Evolutionary conservation across 352 stramenopile species (phyloP).

Genomic region (Ophiocytium majus): DNA sequence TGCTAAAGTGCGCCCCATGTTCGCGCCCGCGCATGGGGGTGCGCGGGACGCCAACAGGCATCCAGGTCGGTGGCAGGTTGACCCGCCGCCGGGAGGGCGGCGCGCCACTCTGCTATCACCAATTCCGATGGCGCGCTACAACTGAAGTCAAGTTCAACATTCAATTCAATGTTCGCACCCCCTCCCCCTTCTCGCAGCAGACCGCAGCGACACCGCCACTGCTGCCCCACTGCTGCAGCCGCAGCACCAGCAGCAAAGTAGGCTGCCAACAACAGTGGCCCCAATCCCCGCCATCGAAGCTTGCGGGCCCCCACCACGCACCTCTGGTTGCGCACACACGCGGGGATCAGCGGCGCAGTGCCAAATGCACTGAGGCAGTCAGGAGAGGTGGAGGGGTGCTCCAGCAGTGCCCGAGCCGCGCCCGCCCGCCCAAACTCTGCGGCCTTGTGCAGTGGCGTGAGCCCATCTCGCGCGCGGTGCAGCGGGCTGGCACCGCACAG

Average conservation of each 20-base stretch:
- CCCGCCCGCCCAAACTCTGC: slow-evolving; percentile 1
- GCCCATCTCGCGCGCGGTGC: background rate
- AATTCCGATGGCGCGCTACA: too few relatives aligned
- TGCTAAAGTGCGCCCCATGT: background rate
- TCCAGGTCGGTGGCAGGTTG: too few relatives aligned
- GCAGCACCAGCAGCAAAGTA: background rate
- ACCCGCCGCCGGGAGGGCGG: too few relatives aligned
- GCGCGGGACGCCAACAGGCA: too few relatives aligned
- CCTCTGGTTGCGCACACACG: background rate
- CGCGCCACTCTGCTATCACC: too few relatives aligned
- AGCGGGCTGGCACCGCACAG: background rate
- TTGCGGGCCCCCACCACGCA: too few relatives aligned
- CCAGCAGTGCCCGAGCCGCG: background rate
- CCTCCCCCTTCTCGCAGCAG: too few relatives aligned
- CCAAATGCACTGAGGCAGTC: slow-evolving; percentile 10
- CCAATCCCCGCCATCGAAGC: background rate
- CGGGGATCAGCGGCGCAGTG: background rate
- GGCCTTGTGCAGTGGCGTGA: slow-evolving; percentile 16
- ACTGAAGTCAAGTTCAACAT: background rate
- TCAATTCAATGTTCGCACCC: background rate
- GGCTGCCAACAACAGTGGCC: background rate
- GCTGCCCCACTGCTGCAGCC: background rate
- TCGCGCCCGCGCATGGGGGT: background rate
- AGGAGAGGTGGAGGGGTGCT: background rate
- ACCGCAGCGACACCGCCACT: too few relatives aligned